phyloP scores from a whole-genome alignment of 352 stramenopile species.

The Phytophthora sp. region DNA sequence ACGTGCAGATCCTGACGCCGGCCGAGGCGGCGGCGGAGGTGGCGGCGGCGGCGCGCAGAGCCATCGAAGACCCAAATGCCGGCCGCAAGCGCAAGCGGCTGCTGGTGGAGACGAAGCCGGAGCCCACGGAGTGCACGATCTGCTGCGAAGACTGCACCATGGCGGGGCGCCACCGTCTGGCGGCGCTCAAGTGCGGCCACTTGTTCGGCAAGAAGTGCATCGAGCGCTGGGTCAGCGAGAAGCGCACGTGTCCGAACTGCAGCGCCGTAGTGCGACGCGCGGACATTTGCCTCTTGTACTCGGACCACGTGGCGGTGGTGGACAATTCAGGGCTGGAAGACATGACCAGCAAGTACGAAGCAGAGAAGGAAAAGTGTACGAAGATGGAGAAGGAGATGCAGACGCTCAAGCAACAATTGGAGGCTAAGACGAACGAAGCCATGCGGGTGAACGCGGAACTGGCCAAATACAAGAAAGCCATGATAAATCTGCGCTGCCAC shows the following conservation, averaged over 20 bases:
- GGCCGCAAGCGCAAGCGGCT: conserved; percentile 36
- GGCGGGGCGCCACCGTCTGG: conserved; percentile 65
- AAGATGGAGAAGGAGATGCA: conserved; percentile 58
- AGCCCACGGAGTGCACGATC: conserved; percentile 76
- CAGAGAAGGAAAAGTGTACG: conserved; percentile 51
- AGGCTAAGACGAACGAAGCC: conserved; percentile 29
- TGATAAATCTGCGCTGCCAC: conserved; percentile 30
- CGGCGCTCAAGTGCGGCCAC: conserved; percentile 73
- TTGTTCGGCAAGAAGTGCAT: conserved; percentile 81
- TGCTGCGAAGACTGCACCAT: conserved; percentile 77
- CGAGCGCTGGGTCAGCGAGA: conserved; percentile 69
- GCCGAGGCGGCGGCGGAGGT: conserved; percentile 25
- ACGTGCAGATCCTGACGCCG: conserved; percentile 36
- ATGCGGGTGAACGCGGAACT: conserved; percentile 30
- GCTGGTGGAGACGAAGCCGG: conserved; percentile 36
- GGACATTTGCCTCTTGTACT: conserved; percentile 71
- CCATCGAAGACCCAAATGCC: background rate
- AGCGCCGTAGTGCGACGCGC: conserved; percentile 47
- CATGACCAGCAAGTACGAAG: conserved; percentile 64
- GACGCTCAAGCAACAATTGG: conserved; percentile 44
- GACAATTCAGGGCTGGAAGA: conserved; percentile 72
- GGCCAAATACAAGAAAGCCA: conserved; percentile 35
- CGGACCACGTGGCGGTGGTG: conserved; percentile 74
- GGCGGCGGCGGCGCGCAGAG: conserved; percentile 16
- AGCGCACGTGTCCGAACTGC: conserved; percentile 75